phyloP scores from a whole-genome alignment of 306 rosid genomes.

The Abrus precatorius region DNA sequence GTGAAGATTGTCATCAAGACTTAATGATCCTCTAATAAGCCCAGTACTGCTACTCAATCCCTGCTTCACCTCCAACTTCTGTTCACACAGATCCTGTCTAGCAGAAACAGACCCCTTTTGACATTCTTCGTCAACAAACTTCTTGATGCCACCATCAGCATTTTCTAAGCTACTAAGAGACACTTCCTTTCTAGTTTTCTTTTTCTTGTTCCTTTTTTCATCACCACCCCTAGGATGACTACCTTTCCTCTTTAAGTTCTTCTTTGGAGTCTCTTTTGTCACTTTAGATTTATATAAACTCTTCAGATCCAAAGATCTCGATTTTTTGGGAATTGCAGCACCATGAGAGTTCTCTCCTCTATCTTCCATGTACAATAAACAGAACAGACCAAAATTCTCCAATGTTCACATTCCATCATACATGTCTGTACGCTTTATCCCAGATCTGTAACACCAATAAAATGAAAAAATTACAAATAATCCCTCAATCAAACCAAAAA shows the following conservation, averaged over 20 bases:
- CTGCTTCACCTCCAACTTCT: slow-evolving; percentile 51
- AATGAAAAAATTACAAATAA: slow-evolving; percentile 28
- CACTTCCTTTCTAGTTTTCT: slow-evolving; percentile 66
- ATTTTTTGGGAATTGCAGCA: slow-evolving; percentile 61
- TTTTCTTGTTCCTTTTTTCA: slow-evolving; percentile 55
- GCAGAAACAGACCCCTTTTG: slow-evolving; percentile 52
- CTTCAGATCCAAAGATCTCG: slow-evolving; percentile 83
- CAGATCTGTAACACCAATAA: slow-evolving; percentile 71
- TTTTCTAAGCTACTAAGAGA: slow-evolving; percentile 71
- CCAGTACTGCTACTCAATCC: slow-evolving; percentile 54
- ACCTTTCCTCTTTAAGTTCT: slow-evolving; percentile 64
- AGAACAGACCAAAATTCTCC: slow-evolving; percentile 55
- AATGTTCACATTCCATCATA: slow-evolving; percentile 79
- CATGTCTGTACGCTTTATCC: slow-evolving; percentile 58
- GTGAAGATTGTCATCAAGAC: slow-evolving; percentile 60
- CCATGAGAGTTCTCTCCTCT: slow-evolving; percentile 68
- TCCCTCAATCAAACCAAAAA: slow-evolving; percentile 30
- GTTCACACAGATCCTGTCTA: slow-evolving; percentile 53
- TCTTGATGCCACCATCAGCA: slow-evolving; percentile 58
- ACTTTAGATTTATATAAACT: slow-evolving; percentile 64
- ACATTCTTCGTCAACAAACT: slow-evolving; percentile 57
- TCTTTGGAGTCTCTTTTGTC: slow-evolving; percentile 46
- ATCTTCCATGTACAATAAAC: slow-evolving; percentile 76
- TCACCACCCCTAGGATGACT: slow-evolving; percentile 50
- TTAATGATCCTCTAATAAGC: slow-evolving; percentile 54